These are phyloP conservation scores for Verticillium albo-atrum DNA, from an alignment of 2,329 filamentous ascomycete species.

Conservation along the genomic window DNA sequence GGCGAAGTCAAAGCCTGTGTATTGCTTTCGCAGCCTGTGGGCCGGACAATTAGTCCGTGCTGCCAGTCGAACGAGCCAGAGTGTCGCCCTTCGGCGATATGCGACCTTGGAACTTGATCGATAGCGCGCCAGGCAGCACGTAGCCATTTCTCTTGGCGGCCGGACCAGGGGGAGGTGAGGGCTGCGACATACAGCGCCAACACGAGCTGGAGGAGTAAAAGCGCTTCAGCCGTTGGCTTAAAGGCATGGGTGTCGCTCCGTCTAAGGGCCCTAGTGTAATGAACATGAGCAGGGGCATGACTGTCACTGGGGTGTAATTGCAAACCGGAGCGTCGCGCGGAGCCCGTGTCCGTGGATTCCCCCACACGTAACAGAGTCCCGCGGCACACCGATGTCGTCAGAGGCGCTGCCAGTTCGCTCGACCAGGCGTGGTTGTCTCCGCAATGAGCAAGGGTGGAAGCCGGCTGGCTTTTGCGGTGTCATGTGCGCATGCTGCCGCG, in stretches of 20 bases:
- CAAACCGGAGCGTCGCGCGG: neutral
- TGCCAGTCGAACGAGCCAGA: neutral
- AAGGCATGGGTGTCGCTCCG: neutral
- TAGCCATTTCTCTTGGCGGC: neutral
- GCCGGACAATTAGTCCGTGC: neutral
- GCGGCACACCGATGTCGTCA: neutral
- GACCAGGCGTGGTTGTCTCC: neutral
- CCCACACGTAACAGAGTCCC: neutral
- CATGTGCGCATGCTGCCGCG: neutral
- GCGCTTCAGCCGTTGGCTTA: neutral
- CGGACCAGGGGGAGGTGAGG: neutral
- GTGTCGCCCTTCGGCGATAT: neutral
- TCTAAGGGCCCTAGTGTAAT: neutral
- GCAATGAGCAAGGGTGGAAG: neutral
- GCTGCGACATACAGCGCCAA: neutral
- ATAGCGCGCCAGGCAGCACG: neutral
- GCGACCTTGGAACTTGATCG: neutral
- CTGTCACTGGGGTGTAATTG: neutral
- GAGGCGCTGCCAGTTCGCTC: neutral
- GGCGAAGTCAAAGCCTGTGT: neutral
- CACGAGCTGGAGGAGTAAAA: neutral
- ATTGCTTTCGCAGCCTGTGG: neutral
- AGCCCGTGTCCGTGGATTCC: neutral
- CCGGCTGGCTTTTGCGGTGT: no score
- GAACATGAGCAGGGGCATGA: neutral